Evolutionary conservation across 2,329 filamentous ascomycete species (phyloP).

Genomic region (Calonectria montana): DNA sequence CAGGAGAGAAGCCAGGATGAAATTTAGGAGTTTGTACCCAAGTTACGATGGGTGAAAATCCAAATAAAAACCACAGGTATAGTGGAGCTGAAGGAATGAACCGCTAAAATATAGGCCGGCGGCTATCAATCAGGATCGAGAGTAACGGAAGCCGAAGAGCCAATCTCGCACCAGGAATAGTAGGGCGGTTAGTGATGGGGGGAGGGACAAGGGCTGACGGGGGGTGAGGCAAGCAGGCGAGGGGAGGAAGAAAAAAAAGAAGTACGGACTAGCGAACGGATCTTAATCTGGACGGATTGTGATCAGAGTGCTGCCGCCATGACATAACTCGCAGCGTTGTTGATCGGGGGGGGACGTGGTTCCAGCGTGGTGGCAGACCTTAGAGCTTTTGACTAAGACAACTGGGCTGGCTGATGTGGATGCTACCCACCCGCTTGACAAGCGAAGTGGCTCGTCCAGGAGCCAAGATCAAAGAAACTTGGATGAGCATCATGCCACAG

Average conservation of each 20-base stretch:
- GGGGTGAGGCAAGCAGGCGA: background rate
- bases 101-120: background rate
- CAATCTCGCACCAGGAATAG: background rate
- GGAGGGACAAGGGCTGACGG: background rate
- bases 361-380: background rate
- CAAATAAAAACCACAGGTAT: slow-evolving; percentile 8
- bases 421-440: slow-evolving; percentile 2
- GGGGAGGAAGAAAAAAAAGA: slow-evolving; percentile 11
- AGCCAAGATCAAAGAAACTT: slow-evolving; percentile 8
- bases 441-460: slow-evolving; percentile 2
- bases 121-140: background rate
- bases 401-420: slow-evolving; percentile 6
- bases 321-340: slow-evolving; percentile 1
- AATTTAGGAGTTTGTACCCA: slow-evolving; percentile 26
- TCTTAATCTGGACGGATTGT: background rate
- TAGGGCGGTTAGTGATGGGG: background rate
- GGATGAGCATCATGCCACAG: background rate
- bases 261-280: slow-evolving; percentile 4
- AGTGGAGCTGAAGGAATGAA: slow-evolving; percentile 9
- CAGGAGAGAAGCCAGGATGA: slow-evolving; percentile 25
- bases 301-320: background rate
- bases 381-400: slow-evolving; percentile 12
- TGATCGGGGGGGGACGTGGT: background rate
- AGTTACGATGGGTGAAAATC: slow-evolving; percentile 16
- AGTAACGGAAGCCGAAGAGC: background rate